Conservation (phyloP, 2,329 filamentous ascomycete species). For the Calonectria multiphialidica region DNA sequence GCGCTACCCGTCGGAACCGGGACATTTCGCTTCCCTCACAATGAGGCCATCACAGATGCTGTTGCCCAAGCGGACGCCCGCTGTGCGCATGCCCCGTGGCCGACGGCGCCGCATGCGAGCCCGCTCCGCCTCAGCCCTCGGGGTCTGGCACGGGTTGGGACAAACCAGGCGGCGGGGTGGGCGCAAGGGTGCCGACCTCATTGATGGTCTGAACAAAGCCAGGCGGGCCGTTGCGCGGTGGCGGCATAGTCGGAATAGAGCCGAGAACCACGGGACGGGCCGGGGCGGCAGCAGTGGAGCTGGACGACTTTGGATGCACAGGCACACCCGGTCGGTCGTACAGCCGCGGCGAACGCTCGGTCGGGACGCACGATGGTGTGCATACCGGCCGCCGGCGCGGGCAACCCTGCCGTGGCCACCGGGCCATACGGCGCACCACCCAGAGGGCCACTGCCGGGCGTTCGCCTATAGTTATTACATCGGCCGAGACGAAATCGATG, state of each 20-base stretch:
- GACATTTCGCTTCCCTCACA: conserved; percentile 45
- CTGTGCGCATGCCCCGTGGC: conserved; percentile 59
- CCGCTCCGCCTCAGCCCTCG: conserved; percentile 64
- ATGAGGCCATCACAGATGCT: conserved; percentile 60
- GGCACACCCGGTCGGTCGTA: conserved; percentile 57
- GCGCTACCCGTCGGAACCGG: conserved; percentile 13
- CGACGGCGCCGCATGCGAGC: conserved; percentile 59
- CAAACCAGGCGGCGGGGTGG: conserved; percentile 53
- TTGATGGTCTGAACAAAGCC: conserved; percentile 60
- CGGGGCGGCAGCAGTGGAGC: conserved; percentile 57
- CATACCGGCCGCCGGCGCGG: conserved; percentile 68
- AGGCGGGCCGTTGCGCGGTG: conserved; percentile 49
- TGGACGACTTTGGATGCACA: conserved; percentile 61
- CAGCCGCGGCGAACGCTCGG: conserved; percentile 58
- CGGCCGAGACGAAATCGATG: conserved; percentile 55
- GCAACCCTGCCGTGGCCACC: conserved; percentile 61
- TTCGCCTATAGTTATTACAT: conserved; percentile 59
- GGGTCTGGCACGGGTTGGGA: conserved; percentile 62
- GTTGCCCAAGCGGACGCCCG: conserved; percentile 65
- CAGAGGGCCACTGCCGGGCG: too few species aligned
- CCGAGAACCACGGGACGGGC: conserved; percentile 54
- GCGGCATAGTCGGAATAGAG: conserved; percentile 34
- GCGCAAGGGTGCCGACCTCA: conserved; percentile 57
- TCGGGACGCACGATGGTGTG: conserved; percentile 47
- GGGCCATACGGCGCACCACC: conserved; percentile 61